phyloP scores from a whole-genome alignment of 2,329 filamentous ascomycete species.

The Paramyrothecium sp. region DNA sequence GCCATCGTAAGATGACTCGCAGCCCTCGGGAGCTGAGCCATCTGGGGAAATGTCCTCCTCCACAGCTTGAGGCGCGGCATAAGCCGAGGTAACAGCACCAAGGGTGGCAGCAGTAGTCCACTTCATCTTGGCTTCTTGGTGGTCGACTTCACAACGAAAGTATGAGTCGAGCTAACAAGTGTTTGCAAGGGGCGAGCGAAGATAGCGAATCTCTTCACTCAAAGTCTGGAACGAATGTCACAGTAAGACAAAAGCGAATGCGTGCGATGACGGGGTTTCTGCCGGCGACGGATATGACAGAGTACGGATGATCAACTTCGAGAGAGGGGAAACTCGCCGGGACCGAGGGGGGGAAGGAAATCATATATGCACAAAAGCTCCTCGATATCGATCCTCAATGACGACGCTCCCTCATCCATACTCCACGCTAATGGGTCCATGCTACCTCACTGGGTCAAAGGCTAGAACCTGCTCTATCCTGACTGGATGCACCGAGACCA shows the following conservation, averaged over 20 bases:
- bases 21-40: constrained; percentile 49
- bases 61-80: constrained; percentile 40
- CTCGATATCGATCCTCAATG: neutral
- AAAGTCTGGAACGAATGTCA: neutral
- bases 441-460: neutral
- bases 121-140: neutral
- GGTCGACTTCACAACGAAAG: neutral
- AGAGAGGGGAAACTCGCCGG: neutral
- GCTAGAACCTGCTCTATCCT: neutral
- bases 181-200: neutral
- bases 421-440: neutral
- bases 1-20: constrained; percentile 46
- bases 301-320: neutral
- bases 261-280: too few species aligned
- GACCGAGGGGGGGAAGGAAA: neutral
- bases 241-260: neutral
- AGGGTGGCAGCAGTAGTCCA: neutral
- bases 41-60: constrained; percentile 48
- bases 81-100: constrained; percentile 20
- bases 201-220: neutral
- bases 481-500: neutral
- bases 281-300: too few species aligned
- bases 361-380: neutral
- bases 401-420: neutral
- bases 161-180: neutral